Evolutionary conservation across 2,329 filamentous ascomycete genomes (phyloP), one percentile per base, ranked within the genome.

Genomic region (Nigrograna mackinnonii): DNA sequence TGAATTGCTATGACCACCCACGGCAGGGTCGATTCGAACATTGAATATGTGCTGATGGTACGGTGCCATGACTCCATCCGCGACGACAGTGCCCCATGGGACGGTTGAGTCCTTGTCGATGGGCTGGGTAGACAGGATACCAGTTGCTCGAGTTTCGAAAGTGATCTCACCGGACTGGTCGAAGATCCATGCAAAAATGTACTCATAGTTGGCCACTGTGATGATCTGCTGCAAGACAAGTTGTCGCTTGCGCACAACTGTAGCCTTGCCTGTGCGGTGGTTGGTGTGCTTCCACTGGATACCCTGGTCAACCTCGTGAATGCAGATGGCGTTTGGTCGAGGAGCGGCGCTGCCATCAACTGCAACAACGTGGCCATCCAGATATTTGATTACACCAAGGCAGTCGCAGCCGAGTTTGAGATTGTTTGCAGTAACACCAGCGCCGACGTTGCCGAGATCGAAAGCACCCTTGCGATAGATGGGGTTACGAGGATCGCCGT

Each of bases 261-360:
- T 39, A 13, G 46, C 48, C 13, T 54, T 44, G 2, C 46, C 45
- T 1, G 48, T 49, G 4, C 50, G 48, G 16, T 44, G 44, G 31
- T 54, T 54, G n/a, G 50, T 54, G 31, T 54, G 50, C 35, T 54
- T 54, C 45, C 48, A 52, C 22, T 42, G 42, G 13, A 52, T 54
- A 5, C 50, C 50, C 5, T 48, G 41, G 17, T 54, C 50, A 71
- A 95, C 89, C 68, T 95, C 90, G 69, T 72, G 73, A 37, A 63
- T 64, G 54, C 72, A 76, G n/a, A 76, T 51, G 0, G 67, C 70
- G 35, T 75, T 75, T 1, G 68, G 68, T 2, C 71, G 50, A 16
- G 65, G 62, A 5, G 71, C 37, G 1, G 70, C 62, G 2, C 68
- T 59, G 0, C 71, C 71, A 0, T 45, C 41, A 3, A 49, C 42